A percentile compares a stretch with the other conserved stretches of the same genome.
phyloP scores from a whole-genome alignment of 257 asterid genomes.

The Solanum sejunctum region DNA sequence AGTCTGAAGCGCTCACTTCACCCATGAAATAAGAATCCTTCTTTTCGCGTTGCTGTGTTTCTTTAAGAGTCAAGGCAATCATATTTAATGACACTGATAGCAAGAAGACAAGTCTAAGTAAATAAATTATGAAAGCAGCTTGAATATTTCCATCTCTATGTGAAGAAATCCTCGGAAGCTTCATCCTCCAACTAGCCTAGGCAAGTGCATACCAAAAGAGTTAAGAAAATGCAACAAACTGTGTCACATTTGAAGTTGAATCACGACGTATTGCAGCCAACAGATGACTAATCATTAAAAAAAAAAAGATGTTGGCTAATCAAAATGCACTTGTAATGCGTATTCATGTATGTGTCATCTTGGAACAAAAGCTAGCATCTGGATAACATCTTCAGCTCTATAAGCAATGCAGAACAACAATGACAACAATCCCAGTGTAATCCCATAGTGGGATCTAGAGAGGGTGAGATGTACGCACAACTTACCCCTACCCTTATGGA shows the following conservation, averaged over 20 bases:
- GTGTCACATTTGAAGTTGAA: background rate
- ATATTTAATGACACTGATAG: background rate
- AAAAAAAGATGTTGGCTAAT: background rate
- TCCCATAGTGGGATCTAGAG: background rate
- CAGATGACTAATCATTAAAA: background rate
- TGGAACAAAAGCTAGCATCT: background rate
- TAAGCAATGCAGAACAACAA: background rate
- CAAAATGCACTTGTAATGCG: background rate
- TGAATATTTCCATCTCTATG: background rate
- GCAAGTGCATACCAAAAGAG: background rate
- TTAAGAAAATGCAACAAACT: background rate
- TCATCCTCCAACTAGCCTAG: background rate
- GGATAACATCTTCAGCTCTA: background rate
- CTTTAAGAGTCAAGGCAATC: background rate
- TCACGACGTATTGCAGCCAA: background rate
- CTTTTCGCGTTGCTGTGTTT: background rate
- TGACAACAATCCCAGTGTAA: background rate
- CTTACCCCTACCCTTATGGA: background rate
- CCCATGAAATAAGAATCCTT: background rate
- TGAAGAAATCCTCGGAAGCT: background rate
- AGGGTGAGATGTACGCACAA: background rate
- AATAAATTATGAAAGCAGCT: background rate
- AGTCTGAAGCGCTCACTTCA: background rate
- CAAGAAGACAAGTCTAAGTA: background rate
- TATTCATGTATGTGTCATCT: background rate